Evolutionary conservation across 2,329 filamentous ascomycete genomes (phyloP).

Genomic region (Pseudocercospora fijiensis): DNA sequence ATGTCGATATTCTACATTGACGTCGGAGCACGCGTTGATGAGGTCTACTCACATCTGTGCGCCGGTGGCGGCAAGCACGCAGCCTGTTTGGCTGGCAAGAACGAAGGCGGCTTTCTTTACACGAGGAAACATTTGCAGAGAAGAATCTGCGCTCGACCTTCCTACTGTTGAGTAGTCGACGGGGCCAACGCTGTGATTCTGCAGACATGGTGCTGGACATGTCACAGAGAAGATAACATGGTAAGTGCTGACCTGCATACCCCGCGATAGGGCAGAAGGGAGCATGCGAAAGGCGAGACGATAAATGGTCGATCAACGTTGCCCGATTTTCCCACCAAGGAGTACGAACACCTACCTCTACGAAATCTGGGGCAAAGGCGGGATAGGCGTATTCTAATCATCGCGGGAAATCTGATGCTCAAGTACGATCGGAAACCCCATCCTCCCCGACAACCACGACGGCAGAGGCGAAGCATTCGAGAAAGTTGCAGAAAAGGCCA

Average conservation of each 20-base stretch:
- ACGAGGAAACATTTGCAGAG: not conserved
- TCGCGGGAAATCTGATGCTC: slow-evolving; percentile 36
- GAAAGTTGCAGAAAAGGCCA: slow-evolving; percentile 26
- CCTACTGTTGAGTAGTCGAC: not conserved
- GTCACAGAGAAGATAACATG: not conserved
- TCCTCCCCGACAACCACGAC: slow-evolving; percentile 33
- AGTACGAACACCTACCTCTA: slow-evolving; percentile 33
- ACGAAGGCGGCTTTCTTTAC: too few relatives aligned
- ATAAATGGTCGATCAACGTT: not conserved
- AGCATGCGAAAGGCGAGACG: not conserved
- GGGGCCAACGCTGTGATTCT: not conserved
- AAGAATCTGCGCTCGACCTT: not conserved
- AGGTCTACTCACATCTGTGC: not conserved
- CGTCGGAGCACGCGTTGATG: not conserved
- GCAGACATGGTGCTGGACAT: not conserved
- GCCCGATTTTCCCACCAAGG: slow-evolving; percentile 26
- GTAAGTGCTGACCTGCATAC: not conserved
- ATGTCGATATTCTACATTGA: too few relatives aligned
- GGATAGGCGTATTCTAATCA: slow-evolving; percentile 36
- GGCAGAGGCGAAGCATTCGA: slow-evolving; percentile 29
- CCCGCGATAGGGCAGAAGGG: not conserved
- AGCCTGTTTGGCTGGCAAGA: not conserved
- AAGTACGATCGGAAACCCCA: slow-evolving; percentile 36
- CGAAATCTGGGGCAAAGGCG: slow-evolving; percentile 34
- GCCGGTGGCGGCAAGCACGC: not conserved